Evolutionary conservation across 306 rosid genomes (phyloP).

Genomic region (Inga leiocalycina): DNA sequence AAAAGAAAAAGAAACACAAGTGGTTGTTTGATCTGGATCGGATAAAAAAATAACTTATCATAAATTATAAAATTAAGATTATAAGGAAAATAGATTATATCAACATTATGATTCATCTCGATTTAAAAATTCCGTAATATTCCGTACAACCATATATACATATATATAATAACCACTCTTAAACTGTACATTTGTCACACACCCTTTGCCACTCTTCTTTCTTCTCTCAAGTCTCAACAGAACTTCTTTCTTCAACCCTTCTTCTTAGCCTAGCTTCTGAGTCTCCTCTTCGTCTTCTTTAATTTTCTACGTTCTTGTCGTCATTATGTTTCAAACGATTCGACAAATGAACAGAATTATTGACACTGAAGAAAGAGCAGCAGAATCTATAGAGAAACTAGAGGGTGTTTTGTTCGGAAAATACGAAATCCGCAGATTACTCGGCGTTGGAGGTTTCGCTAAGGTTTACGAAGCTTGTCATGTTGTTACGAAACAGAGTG

Average conservation of each 20-base stretch:
- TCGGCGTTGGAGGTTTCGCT: constrained; percentile 79
- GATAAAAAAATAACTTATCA: background rate
- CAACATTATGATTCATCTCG: background rate
- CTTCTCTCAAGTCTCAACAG: background rate
- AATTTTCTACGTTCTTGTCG: background rate
- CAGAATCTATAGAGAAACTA: background rate
- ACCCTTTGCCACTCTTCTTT: background rate
- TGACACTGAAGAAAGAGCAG: background rate
- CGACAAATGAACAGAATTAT: constrained; percentile 23
- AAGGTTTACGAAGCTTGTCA: constrained; percentile 78
- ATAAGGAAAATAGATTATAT: background rate
- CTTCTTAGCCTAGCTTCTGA: too few species aligned
- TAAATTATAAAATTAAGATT: background rate
- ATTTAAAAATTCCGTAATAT: background rate
- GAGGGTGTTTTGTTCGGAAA: constrained; percentile 39
- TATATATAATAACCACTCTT: background rate
- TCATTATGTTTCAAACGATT: constrained; percentile 1
- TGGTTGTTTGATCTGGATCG: background rate
- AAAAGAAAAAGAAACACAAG: background rate
- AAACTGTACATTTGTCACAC: background rate
- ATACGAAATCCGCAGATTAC: constrained; percentile 54
- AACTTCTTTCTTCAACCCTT: too few species aligned
- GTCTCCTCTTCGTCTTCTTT: background rate
- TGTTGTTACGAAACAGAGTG: constrained; percentile 52
- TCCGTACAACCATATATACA: background rate